Percentiles rank a stretch among this genome's conserved stretches.
These are phyloP conservation scores for Mycena capillaripes DNA, from an alignment of 768 basidiomycete species.

Conservation along the genomic window DNA sequence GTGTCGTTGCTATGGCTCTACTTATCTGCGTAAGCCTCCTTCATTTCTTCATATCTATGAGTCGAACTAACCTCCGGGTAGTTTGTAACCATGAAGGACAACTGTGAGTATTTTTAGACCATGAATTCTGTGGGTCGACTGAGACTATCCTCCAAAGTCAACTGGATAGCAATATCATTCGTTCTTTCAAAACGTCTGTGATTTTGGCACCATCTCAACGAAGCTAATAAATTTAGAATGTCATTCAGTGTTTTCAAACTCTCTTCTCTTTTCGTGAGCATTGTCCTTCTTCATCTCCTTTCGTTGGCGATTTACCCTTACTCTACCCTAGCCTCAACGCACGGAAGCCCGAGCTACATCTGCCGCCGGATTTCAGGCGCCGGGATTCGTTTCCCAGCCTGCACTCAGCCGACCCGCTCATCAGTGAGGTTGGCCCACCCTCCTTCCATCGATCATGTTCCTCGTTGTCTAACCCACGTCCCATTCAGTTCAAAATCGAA, in stretches of 20 bases:
- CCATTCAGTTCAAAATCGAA: not conserved
- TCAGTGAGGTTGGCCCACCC: not conserved
- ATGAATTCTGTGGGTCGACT: not conserved
- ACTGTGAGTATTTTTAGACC: not conserved
- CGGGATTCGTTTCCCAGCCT: not conserved
- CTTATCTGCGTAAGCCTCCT: conserved; percentile 14
- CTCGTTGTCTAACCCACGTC: not conserved
- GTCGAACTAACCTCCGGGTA: not conserved
- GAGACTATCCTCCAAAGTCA: not conserved
- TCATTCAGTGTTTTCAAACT: conserved; percentile 22
- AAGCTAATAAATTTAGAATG: not conserved
- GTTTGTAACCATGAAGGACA: conserved; percentile 24
- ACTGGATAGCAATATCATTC: conserved; percentile 20
- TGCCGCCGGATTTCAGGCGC: not conserved
- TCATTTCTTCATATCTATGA: not conserved
- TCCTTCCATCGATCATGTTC: too few relatives aligned
- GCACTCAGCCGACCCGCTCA: conserved; percentile 1
- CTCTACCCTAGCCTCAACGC: not conserved
- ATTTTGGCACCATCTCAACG: not conserved
- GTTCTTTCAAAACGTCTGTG: conserved; percentile 11
- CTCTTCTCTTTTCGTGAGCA: conserved; percentile 23
- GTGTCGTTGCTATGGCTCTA: not conserved
- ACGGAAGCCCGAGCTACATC: not conserved
- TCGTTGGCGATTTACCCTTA: not conserved
- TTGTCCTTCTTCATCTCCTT: not conserved